Evolutionary conservation across 192 early-diverging fungal species (phyloP).

Genomic region (Umbelopsis sp.): DNA sequence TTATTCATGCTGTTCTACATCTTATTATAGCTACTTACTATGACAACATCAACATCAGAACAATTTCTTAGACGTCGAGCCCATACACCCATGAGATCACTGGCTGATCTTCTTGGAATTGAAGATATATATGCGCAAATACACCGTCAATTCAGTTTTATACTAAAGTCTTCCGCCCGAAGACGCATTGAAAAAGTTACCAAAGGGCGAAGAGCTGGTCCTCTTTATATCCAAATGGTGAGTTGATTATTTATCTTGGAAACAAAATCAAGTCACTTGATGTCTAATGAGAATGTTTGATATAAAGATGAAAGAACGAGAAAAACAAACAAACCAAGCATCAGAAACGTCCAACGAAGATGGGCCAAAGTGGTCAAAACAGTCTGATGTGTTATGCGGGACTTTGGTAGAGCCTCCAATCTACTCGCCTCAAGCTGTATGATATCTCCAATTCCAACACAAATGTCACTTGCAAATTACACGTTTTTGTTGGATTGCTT

Average conservation of each 20-base stretch:
- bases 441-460: background rate
- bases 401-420: slow-evolving; percentile 1
- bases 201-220: slow-evolving; percentile 46
- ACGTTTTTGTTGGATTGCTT: no score
- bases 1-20: background rate
- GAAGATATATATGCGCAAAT: slow-evolving; percentile 64
- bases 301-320: slow-evolving; percentile 8
- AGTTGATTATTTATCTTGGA: background rate
- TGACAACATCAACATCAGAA: slow-evolving; percentile 32
- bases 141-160: slow-evolving; percentile 64
- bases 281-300: no score
- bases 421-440: slow-evolving; percentile 9
- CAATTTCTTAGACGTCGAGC: slow-evolving; percentile 55
- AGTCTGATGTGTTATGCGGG: background rate
- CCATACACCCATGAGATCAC: slow-evolving; percentile 51
- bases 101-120: slow-evolving; percentile 52
- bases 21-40: background rate
- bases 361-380: background rate
- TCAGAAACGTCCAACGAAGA: background rate
- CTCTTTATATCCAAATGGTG: slow-evolving; percentile 44
- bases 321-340: slow-evolving; percentile 6
- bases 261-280: background rate
- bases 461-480: no score
- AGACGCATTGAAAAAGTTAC: slow-evolving; percentile 52
- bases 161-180: slow-evolving; percentile 57